phyloP scores from a whole-genome alignment of 257 asterid genomes.

The Penstemon davidsonii region DNA sequence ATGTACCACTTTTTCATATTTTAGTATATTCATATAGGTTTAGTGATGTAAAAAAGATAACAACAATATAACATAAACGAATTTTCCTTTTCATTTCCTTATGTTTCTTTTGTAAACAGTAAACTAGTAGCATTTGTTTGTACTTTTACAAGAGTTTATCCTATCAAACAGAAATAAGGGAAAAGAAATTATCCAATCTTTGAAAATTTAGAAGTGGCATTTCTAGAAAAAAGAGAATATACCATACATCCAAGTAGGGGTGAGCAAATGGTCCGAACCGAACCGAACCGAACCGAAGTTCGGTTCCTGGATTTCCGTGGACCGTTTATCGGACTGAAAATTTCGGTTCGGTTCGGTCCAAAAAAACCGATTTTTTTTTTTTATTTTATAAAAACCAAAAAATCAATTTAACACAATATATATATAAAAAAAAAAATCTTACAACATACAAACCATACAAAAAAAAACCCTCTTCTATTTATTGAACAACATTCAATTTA shows the following conservation, averaged over 20 bases:
- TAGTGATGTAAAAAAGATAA: background rate
- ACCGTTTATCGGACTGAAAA: too few relatives aligned
- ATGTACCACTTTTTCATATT: background rate
- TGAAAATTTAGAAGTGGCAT: background rate
- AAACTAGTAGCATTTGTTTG: background rate
- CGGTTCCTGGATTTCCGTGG: too few relatives aligned
- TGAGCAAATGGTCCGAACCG: too few relatives aligned
- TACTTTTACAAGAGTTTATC: constrained; percentile 7
- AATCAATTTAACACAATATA: too few relatives aligned
- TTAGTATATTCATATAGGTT: constrained; percentile 2
- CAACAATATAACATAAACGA: background rate
- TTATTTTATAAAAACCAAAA: too few relatives aligned
- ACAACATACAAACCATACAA: too few relatives aligned
- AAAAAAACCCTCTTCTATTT: too few relatives aligned
- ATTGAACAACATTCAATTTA: too few relatives aligned
- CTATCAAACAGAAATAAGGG: background rate
- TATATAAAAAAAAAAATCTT: too few relatives aligned
- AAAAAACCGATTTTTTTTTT: too few relatives aligned
- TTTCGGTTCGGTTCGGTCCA: too few relatives aligned
- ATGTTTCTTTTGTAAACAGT: background rate
- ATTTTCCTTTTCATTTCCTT: background rate
- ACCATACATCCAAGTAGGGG: background rate
- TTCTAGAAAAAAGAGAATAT: background rate
- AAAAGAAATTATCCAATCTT: background rate
- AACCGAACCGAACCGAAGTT: too few relatives aligned